phyloP scores from a whole-genome alignment of 129 eudicot species.

The Tagetes erecta region DNA sequence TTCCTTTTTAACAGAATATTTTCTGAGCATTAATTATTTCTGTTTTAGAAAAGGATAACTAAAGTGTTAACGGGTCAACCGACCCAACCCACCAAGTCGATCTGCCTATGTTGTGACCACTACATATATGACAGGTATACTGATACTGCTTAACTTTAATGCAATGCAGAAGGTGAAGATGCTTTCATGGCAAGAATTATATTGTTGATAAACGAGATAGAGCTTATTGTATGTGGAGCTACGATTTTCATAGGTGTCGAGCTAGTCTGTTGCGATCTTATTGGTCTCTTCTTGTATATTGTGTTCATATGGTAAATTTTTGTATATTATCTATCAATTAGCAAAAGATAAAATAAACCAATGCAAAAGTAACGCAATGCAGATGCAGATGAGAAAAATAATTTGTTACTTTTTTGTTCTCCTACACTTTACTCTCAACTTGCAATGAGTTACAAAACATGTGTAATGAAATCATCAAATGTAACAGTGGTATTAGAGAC shows the following conservation, averaged over 20 bases:
- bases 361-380: constrained; percentile 12
- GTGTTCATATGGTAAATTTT: neutral
- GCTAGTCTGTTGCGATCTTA: constrained; percentile 5
- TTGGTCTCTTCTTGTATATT: constrained; percentile 1
- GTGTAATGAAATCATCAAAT: neutral
- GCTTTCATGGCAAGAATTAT: constrained; percentile 44
- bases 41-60: neutral
- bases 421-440: neutral
- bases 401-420: neutral
- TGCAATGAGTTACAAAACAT: neutral
- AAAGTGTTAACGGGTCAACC: neutral
- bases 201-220: constrained; percentile 40
- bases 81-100: neutral
- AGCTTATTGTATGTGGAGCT: neutral
- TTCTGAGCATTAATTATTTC: neutral
- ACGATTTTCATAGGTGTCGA: neutral
- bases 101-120: neutral
- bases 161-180: constrained; percentile 78
- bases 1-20: neutral
- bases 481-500: neutral
- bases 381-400: neutral
- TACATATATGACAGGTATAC: neutral
- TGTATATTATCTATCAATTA: constrained; percentile 8
- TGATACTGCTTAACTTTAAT: neutral
- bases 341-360: constrained; percentile 9